Conservation (phyloP, 73 alveolate genomes). For the Stentor coeruleus region DNA sequence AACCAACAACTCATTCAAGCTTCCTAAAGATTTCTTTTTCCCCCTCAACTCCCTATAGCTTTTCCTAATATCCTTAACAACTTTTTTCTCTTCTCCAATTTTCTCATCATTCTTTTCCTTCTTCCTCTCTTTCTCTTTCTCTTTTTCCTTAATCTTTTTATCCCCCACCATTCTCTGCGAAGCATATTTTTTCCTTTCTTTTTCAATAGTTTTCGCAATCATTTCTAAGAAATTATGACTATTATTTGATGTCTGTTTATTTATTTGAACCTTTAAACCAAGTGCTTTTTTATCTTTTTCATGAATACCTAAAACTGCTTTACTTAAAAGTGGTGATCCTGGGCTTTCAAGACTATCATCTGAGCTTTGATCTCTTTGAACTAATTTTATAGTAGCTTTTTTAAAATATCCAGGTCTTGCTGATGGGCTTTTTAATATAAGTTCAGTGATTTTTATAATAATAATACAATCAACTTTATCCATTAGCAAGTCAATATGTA, state of each 20-base stretch:
- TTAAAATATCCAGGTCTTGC: no score
- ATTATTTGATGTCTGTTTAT: not conserved
- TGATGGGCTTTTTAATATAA: not conserved
- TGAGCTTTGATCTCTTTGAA: not conserved
- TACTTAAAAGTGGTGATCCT: not conserved
- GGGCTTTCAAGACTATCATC: not conserved
- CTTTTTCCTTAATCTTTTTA: not conserved
- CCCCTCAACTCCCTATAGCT: not conserved
- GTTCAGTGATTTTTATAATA: not conserved
- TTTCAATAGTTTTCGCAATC: constrained; percentile 22
- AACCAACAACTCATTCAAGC: constrained; percentile 12
- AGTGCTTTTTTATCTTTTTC: not conserved
- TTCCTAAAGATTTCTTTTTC: not conserved
- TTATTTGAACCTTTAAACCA: not conserved
- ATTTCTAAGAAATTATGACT: not conserved
- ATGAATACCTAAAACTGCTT: no score
- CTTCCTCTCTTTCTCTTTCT: not conserved
- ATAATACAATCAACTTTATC: not conserved
- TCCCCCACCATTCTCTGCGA: not conserved
- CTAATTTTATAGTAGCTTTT: not conserved
- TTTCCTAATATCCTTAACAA: not conserved
- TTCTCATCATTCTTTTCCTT: not conserved
- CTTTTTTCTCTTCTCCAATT: not conserved
- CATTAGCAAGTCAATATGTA: not conserved
- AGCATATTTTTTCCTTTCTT: not conserved